Conservation (phyloP, 345 rosid species). For the Garcia nutans region DNA sequence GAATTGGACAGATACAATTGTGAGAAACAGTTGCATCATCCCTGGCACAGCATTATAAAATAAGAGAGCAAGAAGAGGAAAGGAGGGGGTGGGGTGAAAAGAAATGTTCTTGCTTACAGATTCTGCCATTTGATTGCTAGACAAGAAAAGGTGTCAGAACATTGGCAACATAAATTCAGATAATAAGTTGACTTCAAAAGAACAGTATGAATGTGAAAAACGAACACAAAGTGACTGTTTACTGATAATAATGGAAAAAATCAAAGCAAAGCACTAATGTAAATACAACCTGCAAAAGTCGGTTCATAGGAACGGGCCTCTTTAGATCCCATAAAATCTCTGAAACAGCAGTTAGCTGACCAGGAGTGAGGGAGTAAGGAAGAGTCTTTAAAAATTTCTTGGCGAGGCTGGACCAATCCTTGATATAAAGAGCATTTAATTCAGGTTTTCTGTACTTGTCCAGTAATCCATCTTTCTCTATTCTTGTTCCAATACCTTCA, state of each 20-base stretch:
- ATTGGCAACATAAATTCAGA: background rate
- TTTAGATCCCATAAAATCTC: slow-evolving; percentile 96
- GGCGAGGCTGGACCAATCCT: slow-evolving; percentile 78
- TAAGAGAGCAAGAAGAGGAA: background rate
- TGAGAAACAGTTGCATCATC: background rate
- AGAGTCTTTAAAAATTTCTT: slow-evolving; percentile 68
- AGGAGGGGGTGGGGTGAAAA: too few species aligned
- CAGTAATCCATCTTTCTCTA: slow-evolving; percentile 77
- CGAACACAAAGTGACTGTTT: background rate
- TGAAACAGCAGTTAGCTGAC: slow-evolving; percentile 83
- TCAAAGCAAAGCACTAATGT: background rate
- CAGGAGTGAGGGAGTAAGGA: slow-evolving; percentile 87
- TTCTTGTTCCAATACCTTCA: slow-evolving; percentile 71
- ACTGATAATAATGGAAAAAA: slow-evolving; percentile 16
- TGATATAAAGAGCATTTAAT: slow-evolving; percentile 48
- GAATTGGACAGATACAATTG: background rate
- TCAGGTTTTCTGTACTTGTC: slow-evolving; percentile 71
- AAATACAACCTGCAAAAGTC: slow-evolving; percentile 81
- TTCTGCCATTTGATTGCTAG: background rate
- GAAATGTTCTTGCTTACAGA: too few species aligned
- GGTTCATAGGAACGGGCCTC: slow-evolving; percentile 86
- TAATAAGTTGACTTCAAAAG: background rate
- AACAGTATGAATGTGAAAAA: slow-evolving; percentile 1
- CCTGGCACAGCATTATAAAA: background rate
- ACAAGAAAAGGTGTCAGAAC: background rate